A percentile compares a stretch with the other conserved stretches of the same genome.
phyloP scores from a whole-genome alignment of 2,329 filamentous ascomycete species.

The Fusarium sp. region DNA sequence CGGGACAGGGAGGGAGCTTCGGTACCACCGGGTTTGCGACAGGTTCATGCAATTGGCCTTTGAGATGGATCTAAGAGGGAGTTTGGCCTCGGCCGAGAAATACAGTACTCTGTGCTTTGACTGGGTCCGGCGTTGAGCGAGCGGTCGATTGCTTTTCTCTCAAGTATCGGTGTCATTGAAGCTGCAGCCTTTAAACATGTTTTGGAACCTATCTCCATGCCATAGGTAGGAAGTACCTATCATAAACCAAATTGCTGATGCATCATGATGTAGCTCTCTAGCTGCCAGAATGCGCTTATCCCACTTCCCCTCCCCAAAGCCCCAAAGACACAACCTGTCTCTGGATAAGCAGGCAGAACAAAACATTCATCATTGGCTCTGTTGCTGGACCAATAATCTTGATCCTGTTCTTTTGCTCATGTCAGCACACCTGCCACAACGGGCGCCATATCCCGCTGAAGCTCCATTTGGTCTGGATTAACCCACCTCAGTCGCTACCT shows the following conservation, averaged over 20 bases:
- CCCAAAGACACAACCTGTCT: background rate
- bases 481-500: conserved; percentile 13
- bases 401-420: background rate
- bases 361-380: background rate
- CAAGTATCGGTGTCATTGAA: background rate
- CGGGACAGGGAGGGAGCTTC: conserved; percentile 11
- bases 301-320: background rate
- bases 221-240: background rate
- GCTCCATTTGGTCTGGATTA: conserved; percentile 25
- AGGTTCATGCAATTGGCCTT: conserved; percentile 28
- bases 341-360: background rate
- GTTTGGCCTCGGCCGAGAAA: background rate
- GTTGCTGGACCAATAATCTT: background rate
- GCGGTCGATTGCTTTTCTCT: background rate
- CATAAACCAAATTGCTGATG: background rate
- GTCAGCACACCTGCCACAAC: background rate
- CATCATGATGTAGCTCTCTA: conserved; percentile 4
- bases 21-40: conserved; percentile 10
- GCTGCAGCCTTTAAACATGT: background rate
- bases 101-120: background rate
- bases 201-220: no score
- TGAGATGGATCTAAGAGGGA: conserved; percentile 20
- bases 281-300: background rate
- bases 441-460: background rate
- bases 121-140: background rate